Evolutionary conservation across 306 rosid genomes (phyloP), one percentile per base, ranked within the genome.

Genomic region (Ammopiptanthus mongolicus): DNA sequence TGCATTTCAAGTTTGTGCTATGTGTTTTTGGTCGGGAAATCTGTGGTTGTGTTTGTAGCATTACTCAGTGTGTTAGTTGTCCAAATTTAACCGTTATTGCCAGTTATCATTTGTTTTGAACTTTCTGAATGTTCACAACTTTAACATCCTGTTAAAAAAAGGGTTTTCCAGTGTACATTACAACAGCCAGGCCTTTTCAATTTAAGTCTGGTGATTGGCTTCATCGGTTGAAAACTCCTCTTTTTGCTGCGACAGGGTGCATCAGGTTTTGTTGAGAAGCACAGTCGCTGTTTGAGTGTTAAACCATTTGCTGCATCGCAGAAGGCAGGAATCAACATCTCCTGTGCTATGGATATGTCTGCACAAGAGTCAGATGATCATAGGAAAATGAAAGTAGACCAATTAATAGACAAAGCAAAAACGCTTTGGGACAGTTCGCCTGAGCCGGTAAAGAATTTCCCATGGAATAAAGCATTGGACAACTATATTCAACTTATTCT

Each of bases 361-460:
- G 86, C 92, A 57, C 96, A 88, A 65, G 86, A 82, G 46, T 87
- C 96, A 1, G 88, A 87, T 29, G 87, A 89, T 64, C 70, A 85
- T 8, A 58, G 82, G 75, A 83, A 80, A 73, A 56, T 83, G 6
- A 86, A 81, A 36, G 61, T 86, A 55, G 78, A 86, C 64, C 84
- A 74, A 14, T 33, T 86, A 34, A 71, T 81, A 69, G 51, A 74
- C 69, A 88, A 76, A 81, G 89, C 84, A 3, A 83, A 25, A 69
- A 85, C 67, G 46, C 73, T 92, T 71, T 95, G 99, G 99, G 97
- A 87, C 31, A 80, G 74, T 80, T 86, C 89, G 48, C 99, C 97
- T 2, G 87, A 90, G 71, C 93, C 96, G 0, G 96, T 91, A 81
- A 90, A 90, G 86, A 82, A 62, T 37, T 95, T 95, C 78, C 97